Evolutionary conservation across 305 asterid genomes (phyloP).

Genomic region (Fraxinus angustifolia): DNA sequence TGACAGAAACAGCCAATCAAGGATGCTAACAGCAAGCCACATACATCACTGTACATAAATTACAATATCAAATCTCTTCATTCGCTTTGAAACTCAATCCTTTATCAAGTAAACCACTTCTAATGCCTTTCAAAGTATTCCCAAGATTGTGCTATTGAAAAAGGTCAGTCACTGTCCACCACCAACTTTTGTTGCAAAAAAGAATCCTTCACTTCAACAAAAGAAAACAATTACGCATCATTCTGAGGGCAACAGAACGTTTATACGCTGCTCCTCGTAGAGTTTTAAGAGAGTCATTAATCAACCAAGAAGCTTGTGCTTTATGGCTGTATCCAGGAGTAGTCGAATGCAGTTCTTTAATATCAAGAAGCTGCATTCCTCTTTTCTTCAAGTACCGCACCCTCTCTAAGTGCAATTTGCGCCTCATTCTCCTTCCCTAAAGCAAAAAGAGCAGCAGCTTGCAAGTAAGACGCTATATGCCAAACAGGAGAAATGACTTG

Average conservation of each 20-base stretch:
- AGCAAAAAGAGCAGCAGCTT: conserved; percentile 81
- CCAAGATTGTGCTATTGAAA: conserved; percentile 24
- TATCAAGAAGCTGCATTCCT: conserved; percentile 54
- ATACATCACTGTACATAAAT: conserved; percentile 45
- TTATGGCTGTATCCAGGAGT: conserved; percentile 15
- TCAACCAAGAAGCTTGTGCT: conserved; percentile 20
- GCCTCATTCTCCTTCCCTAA: conserved; percentile 90
- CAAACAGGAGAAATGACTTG: conserved; percentile 93
- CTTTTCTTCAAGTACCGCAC: conserved; percentile 86
- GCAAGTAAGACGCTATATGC: conserved; percentile 90
- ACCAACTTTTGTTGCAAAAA: conserved; percentile 19
- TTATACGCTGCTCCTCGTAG: not conserved
- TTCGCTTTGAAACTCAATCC: conserved; percentile 11
- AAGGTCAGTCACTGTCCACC: conserved; percentile 17
- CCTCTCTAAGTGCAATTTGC: conserved; percentile 86
- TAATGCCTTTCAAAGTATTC: conserved; percentile 16
- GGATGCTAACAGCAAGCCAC: conserved; percentile 3
- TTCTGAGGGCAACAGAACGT: conserved; percentile 19
- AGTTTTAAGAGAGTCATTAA: conserved; percentile 18
- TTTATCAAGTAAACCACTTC: conserved; percentile 34
- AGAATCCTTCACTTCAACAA: conserved; percentile 36
- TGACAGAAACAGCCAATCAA: not conserved
- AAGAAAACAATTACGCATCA: conserved; percentile 11
- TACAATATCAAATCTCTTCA: conserved; percentile 35
- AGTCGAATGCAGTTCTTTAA: not conserved